These are phyloP conservation scores for Echium plantagineum DNA, from an alignment of 257 asterid genomes.

Conservation along the genomic window DNA sequence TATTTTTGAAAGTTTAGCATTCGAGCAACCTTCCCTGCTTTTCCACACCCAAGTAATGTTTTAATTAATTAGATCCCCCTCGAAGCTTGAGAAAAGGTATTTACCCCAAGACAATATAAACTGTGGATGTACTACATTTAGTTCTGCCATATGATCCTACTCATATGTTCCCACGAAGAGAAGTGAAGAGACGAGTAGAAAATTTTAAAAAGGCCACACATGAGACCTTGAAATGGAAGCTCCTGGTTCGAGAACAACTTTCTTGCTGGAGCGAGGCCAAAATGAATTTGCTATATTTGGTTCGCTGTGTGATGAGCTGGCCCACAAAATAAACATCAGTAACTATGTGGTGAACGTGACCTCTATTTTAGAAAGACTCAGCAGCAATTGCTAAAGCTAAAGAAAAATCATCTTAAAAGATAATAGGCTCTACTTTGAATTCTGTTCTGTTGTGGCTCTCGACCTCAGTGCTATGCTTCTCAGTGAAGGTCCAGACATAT, in stretches of 20 bases:
- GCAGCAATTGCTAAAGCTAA: background rate
- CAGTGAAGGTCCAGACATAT: constrained; percentile 18
- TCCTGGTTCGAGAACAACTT: constrained; percentile 58
- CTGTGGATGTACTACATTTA: background rate
- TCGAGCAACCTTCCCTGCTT: no score
- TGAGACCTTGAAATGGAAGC: constrained; percentile 61
- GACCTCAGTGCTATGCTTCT: constrained; percentile 7
- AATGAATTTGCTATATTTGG: constrained; percentile 60
- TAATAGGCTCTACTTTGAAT: constrained; percentile 10
- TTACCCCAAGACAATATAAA: background rate
- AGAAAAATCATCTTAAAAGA: background rate
- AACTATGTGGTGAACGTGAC: background rate
- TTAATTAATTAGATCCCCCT: background rate
- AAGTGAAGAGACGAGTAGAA: background rate
- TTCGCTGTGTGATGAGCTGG: constrained; percentile 63
- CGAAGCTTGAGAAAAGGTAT: background rate
- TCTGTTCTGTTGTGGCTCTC: constrained; percentile 10
- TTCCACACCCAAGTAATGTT: no score
- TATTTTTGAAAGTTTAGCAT: background rate
- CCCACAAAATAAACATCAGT: constrained; percentile 18
- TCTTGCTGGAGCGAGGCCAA: constrained; percentile 64
- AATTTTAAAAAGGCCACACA: constrained; percentile 8
- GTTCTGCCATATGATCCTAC: background rate
- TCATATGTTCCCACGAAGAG: background rate
- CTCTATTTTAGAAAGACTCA: background rate